Conservation (phyloP, 2,329 filamentous ascomycete genomes). For the Neopestalotiopsis clavispora region DNA sequence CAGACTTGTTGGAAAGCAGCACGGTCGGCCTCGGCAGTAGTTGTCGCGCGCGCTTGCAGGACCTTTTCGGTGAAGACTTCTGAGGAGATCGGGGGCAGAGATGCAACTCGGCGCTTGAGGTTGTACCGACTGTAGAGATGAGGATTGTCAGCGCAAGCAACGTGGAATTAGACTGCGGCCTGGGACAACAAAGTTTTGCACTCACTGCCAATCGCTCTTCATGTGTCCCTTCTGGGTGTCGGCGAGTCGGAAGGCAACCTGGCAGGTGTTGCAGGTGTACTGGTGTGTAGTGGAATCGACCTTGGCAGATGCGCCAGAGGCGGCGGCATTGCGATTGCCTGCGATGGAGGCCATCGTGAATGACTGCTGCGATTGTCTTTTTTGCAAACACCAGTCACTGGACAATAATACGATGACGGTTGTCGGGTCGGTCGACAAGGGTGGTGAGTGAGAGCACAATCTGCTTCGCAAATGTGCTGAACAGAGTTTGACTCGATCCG, state of each 20-base stretch:
- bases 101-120: conserved; percentile 90
- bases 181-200: conserved; percentile 31
- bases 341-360: conserved; percentile 55
- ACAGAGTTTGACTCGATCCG: neutral
- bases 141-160: conserved; percentile 10
- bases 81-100: conserved; percentile 86
- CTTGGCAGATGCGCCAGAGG: conserved; percentile 30
- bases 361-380: neutral
- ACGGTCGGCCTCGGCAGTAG: conserved; percentile 83
- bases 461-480: neutral
- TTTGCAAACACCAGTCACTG: neutral
- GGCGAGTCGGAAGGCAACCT: conserved; percentile 93
- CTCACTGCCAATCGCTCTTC: conserved; percentile 98
- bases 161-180: conserved; percentile 4
- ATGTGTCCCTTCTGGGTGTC: conserved; percentile 95
- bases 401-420: neutral
- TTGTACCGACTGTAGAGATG: conserved; percentile 77
- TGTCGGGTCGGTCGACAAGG: neutral
- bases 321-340: conserved; percentile 30
- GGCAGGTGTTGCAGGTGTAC: conserved; percentile 97
- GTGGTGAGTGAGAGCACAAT: neutral
- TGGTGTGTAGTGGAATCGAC: conserved; percentile 65
- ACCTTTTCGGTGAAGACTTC: conserved; percentile 97
- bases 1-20: conserved; percentile 88
- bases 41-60: conserved; percentile 83